Evolutionary conservation across 805 yeast genomes (phyloP), one percentile per base, ranked within the genome.

Genomic region (Candida broadrunensis): DNA sequence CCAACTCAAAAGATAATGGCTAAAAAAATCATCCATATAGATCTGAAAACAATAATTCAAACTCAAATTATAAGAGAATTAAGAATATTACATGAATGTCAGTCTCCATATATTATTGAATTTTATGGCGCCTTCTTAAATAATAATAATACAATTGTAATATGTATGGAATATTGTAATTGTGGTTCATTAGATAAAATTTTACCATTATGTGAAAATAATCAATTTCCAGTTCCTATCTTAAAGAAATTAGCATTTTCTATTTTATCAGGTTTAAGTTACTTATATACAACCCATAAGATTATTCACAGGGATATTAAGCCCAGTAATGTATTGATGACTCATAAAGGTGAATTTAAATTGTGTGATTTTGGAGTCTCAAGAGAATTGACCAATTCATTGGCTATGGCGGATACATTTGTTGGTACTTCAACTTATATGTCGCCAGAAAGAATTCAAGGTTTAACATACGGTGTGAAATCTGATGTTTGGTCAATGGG

Each of bases 401-500:
- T 93, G 43, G 73, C 74, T 23, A 63, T 67, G 68, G 99, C 97
- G 0, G 97, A 93, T 55, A 93, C 99, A 0, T 93, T 93, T 70
- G 98, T 93, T 8, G 99, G 99, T 1, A 93, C 99, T 0, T 88
- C 97, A 1, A 88, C 95, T 0, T 93, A 93, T 59, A 93, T 93
- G 75, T 86, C 96, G 1, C 99, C 99, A 0, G 99, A 93, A 55
- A 75, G 99, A 47, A 91, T 93, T 41, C 96, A 89, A 63, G 99
- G 99, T 15, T 88, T 87, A 33, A 83, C 83, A 8, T 93, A 93
- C 63, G 85, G 96, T 7, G 83, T 90, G n/a, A 89, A 90, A 51
- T 91, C 96, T 29, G 99, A 93, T 60, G 91, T 93, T 11, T 93
- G 99, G 99, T 88, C 97, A 0, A 67, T 90, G 49, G 99, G 99